Evolutionary conservation across 495 filamentous ascomycete species (phyloP).

Genomic region (Corynascus novoguineensis): DNA sequence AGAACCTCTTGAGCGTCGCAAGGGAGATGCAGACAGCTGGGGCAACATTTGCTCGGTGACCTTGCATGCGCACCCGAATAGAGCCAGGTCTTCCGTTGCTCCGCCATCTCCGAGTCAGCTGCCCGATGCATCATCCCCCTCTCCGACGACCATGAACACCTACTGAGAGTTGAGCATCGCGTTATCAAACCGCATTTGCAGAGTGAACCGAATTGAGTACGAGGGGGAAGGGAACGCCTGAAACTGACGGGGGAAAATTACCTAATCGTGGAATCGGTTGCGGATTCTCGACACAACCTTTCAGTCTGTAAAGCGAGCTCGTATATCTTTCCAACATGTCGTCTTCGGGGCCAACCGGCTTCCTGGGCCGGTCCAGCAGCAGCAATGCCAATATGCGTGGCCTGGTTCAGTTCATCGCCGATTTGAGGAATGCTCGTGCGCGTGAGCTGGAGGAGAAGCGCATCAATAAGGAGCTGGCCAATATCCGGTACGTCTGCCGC

Average conservation of each 20-base stretch:
- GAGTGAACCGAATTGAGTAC: background rate
- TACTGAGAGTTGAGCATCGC: background rate
- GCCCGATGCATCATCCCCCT: background rate
- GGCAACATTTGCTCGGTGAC: conserved; percentile 3
- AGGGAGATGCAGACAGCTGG: conserved; percentile 4
- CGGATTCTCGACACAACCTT: background rate
- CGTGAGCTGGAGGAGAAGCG: conserved; percentile 97
- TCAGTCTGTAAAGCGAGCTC: background rate
- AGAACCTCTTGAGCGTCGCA: background rate
- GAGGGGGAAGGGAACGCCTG: background rate
- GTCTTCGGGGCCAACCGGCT: conserved; percentile 50
- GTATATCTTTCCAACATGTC: conserved; percentile 39
- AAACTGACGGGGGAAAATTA: background rate
- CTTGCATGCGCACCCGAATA: background rate
- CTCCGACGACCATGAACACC: background rate
- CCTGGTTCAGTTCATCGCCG: conserved; percentile 96
- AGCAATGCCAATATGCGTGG: conserved; percentile 71
- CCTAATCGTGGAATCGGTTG: background rate
- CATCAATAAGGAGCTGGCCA: conserved; percentile 98
- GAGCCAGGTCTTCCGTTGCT: conserved; percentile 2
- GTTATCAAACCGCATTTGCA: background rate
- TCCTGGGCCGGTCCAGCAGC: conserved; percentile 55
- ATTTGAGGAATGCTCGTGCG: conserved; percentile 89
- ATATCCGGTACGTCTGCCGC: conserved; percentile 65
- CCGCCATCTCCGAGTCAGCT: background rate